Evolutionary conservation across 1,284 basidiomycete genomes (phyloP).

Genomic region (Phenoliferia sp.): DNA sequence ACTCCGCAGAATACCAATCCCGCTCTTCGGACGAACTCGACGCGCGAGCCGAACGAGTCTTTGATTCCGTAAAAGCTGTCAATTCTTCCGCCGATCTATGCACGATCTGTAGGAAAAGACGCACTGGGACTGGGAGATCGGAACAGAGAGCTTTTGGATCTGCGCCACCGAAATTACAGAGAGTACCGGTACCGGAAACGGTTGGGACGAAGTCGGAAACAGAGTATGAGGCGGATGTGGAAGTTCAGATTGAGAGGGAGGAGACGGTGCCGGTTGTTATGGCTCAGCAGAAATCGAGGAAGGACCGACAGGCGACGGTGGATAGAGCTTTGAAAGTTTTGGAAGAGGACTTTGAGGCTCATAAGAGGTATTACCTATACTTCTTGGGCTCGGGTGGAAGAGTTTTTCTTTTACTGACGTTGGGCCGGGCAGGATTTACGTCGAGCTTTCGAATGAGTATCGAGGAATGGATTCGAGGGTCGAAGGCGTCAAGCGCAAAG

Average conservation of each 20-base stretch:
- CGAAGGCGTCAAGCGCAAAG: conserved; percentile 64
- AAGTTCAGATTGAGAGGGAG: not conserved
- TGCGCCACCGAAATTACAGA: not conserved
- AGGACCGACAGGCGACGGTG: not conserved
- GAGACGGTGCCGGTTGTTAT: not conserved
- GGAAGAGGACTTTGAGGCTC: not conserved
- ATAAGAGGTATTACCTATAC: not conserved
- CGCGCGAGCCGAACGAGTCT: not conserved
- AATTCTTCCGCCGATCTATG: not conserved
- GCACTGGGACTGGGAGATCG: not conserved
- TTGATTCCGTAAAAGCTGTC: not conserved
- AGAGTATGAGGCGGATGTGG: not conserved
- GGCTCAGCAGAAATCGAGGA: not conserved
- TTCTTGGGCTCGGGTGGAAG: too few species aligned
- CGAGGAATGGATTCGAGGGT: conserved; percentile 75
- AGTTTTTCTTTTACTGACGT: not conserved
- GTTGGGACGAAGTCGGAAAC: not conserved
- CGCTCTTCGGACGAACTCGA: not conserved
- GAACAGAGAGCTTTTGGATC: not conserved
- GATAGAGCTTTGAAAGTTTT: not conserved
- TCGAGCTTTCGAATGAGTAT: conserved; percentile 83
- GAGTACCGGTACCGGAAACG: not conserved
- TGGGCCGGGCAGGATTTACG: conserved; percentile 60
- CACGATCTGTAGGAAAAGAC: not conserved
- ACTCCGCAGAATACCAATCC: not conserved